Percentiles rank a stretch among this genome's conserved stretches.
These are phyloP conservation scores for Carex cristatella DNA, from an alignment of 176 grass and related monocot species.

Conservation along the genomic window DNA sequence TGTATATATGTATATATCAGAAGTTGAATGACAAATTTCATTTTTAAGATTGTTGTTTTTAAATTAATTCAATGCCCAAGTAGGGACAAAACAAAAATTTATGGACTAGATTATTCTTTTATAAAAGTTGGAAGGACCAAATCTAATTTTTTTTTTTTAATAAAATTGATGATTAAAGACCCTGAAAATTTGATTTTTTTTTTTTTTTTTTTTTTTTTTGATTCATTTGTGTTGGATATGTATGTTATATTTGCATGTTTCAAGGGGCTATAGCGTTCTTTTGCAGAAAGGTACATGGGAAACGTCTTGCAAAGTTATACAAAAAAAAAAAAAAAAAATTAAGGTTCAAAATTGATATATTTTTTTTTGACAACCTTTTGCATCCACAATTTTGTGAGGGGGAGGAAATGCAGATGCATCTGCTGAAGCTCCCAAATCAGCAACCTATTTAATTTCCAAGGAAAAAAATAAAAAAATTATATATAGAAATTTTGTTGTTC, in stretches of 20 bases:
- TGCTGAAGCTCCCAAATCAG: slow-evolving; percentile 20
- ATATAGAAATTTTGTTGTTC: not conserved
- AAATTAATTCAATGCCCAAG: too few species aligned
- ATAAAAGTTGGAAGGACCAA: not conserved
- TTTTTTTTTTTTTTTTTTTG: too few species aligned
- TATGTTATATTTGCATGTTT: not conserved
- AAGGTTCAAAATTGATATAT: not conserved
- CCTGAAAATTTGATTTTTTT: not conserved
- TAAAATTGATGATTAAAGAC: not conserved
- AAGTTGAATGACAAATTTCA: not conserved
- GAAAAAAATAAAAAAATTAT: not conserved
- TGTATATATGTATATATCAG: too few species aligned
- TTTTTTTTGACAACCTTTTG: slow-evolving; percentile 43
- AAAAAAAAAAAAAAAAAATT: not conserved
- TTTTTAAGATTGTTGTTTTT: not conserved
- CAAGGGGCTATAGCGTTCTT: not conserved
- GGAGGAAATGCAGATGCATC: slow-evolving; percentile 35
- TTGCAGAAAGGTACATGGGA: not conserved
- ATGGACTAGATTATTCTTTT: too few species aligned
- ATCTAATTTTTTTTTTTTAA: not conserved
- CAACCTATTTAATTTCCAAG: slow-evolving; percentile 20
- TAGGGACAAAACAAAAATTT: too few species aligned
- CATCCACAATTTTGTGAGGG: slow-evolving; percentile 62
- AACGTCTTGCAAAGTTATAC: not conserved
- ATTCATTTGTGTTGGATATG: not conserved